Evolutionary conservation across 2,329 filamentous ascomycete species (phyloP), one percentile per base, ranked within the genome.

Genomic region (Fusarium udum): DNA sequence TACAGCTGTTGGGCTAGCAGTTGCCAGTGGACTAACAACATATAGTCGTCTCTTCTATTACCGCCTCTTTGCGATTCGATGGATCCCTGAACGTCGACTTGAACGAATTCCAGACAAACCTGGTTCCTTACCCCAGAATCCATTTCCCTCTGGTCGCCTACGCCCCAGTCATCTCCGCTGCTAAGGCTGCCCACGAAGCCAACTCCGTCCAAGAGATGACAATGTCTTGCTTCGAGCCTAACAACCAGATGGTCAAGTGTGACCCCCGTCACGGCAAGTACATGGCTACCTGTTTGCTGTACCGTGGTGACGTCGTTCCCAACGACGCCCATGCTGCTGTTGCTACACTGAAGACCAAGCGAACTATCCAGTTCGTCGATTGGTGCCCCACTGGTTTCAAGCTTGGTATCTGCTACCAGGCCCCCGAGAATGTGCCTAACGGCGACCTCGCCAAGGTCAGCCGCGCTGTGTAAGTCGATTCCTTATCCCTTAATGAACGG

Each of bases 161-260:
- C 84, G 90, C 96, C 49, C 95, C 95, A 71, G 93, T 99, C 81
- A 91, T 98, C 85, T 98, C 95, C 73, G 93, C 95, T 73, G 93
- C 94, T 84, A 98, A 98, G 91, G 94, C 95, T 79, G 93, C 94
- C 68, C 95, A 99, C 88, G 95, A 99, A 89, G 92, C 95, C 89
- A 97, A 98, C 92, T 96, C 94, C 34, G 95, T 98, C 77, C 93
- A 95, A 86, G 96, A 98, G 89, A 98, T 98, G 88, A 97, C 94
- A 85, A 97, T 95, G 92, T 94, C 94, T 77, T 98, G 95, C 92
- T 99, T 99, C 88, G 95, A 99, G 91, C 95, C 95, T 79, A 93
- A 98, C 92, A 98, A 97, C 92, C 95, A 99, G 92, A 99, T 99
- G 95, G 95, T 99, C 84, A 97, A 97, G 90, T 99, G 95, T 83